A percentile compares a stretch with the other conserved stretches of the same genome.
Conservation (phyloP, 2,329 filamentous ascomycete species). For the Hypoxylon sp. region DNA sequence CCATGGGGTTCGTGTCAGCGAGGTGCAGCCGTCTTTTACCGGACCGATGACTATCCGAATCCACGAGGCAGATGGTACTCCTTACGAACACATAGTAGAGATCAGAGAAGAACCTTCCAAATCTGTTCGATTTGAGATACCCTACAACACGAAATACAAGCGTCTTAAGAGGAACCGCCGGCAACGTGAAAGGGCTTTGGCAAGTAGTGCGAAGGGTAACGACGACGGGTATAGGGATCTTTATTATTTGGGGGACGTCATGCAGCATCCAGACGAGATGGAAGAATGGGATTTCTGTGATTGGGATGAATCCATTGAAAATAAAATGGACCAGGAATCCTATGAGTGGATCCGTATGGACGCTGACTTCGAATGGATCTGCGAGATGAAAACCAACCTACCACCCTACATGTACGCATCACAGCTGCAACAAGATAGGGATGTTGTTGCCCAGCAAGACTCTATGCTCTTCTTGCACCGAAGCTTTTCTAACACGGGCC, state of each 20-base stretch:
- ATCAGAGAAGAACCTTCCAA: constrained; percentile 89
- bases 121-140: constrained; percentile 86
- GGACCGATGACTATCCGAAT: constrained; percentile 98
- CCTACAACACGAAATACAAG: constrained; percentile 99
- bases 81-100: constrained; percentile 97
- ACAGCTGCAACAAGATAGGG: constrained; percentile 95
- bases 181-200: constrained; percentile 72
- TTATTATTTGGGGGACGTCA: constrained; percentile 92
- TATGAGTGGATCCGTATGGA: constrained; percentile 99
- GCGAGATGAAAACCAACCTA: constrained; percentile 84
- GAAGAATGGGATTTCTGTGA: constrained; percentile 87
- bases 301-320: constrained; percentile 90
- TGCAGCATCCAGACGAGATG: constrained; percentile 86
- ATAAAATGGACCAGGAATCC: constrained; percentile 93
- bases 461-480: constrained; percentile 81
- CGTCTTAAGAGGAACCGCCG: constrained; percentile 86
- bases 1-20: constrained; percentile 76
- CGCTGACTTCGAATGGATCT: constrained; percentile 98
- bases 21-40: constrained; percentile 85
- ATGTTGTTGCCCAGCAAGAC: constrained; percentile 89
- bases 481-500: constrained; percentile 63
- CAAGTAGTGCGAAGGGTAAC: constrained; percentile 59
- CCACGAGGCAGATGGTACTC: constrained; percentile 97
- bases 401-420: constrained; percentile 98
- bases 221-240: constrained; percentile 80